A percentile compares a stretch with the other conserved stretches of the same genome.
These are phyloP conservation scores for Gynandropsis gynandra DNA, from an alignment of 345 rosid genomes.

Conservation along the genomic window DNA sequence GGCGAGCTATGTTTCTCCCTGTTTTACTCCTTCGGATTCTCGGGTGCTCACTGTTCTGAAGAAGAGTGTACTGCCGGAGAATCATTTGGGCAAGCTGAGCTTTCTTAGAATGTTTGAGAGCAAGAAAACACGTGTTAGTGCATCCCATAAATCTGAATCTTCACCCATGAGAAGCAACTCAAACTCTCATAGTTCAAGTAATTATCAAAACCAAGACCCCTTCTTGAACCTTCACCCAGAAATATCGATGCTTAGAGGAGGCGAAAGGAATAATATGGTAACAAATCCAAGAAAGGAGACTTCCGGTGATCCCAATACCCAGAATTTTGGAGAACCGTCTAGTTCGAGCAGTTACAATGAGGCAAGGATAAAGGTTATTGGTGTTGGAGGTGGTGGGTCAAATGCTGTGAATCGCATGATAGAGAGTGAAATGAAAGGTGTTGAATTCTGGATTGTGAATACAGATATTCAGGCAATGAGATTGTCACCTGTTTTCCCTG, in stretches of 20 bases:
- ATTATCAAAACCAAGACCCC: conserved; percentile 57
- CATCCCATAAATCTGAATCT: conserved; percentile 33
- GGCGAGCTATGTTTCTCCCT: conserved; percentile 52
- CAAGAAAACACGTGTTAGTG: conserved; percentile 31
- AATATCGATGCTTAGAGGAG: conserved; percentile 74
- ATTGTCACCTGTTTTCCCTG: conserved; percentile 77
- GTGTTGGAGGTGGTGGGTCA: conserved; percentile 97
- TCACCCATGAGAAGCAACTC: conserved; percentile 27
- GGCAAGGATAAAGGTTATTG: conserved; percentile 93
- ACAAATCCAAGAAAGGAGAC: conserved; percentile 47
- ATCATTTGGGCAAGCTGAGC: conserved; percentile 36
- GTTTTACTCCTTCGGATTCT: conserved; percentile 42
- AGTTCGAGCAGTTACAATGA: conserved; percentile 46
- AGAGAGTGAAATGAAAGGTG: conserved; percentile 84
- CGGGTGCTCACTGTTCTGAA: conserved; percentile 53
- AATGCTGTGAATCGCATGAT: conserved; percentile 99
- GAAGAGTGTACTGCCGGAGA: conserved; percentile 44
- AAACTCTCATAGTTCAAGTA: conserved; percentile 33
- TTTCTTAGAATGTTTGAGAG: conserved; percentile 33
- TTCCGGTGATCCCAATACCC: conserved; percentile 38
- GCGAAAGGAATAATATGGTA: conserved; percentile 37
- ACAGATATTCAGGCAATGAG: conserved; percentile 90
- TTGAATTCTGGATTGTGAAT: conserved; percentile 95
- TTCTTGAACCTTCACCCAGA: conserved; percentile 84
- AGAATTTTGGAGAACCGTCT: conserved; percentile 41